Evolutionary conservation across 1,284 basidiomycete species (phyloP).

Genomic region (Hemileia vastatrix): DNA sequence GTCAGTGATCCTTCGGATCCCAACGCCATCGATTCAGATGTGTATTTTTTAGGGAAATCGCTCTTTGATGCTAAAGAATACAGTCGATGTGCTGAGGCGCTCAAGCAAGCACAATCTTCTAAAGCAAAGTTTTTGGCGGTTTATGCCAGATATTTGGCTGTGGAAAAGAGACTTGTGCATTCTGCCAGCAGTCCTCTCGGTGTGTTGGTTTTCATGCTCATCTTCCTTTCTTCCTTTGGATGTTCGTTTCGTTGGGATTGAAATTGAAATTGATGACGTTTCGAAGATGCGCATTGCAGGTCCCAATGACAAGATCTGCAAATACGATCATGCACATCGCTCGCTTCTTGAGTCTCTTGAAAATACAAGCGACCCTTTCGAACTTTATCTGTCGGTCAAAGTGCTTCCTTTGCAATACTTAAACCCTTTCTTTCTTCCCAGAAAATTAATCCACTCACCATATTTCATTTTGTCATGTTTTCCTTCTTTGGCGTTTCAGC

Average conservation of each 20-base stretch:
- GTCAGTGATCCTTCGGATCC: neutral
- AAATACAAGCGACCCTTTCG: too few species aligned
- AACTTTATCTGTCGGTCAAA: too few species aligned
- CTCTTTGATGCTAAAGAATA: slow-evolving; percentile 73
- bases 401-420: too few species aligned
- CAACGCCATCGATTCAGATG: slow-evolving; percentile 46
- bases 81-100: slow-evolving; percentile 59
- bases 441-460: neutral
- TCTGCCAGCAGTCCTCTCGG: slow-evolving; percentile 23
- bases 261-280: neutral
- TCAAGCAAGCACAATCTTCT: slow-evolving; percentile 57
- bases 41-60: slow-evolving; percentile 60
- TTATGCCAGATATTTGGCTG: slow-evolving; percentile 69
- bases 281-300: neutral
- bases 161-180: slow-evolving; percentile 47
- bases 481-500: slow-evolving; percentile 46
- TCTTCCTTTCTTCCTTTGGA: neutral
- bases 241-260: neutral
- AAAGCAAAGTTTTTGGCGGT: slow-evolving; percentile 67
- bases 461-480: slow-evolving; percentile 20
- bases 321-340: too few species aligned
- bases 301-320: too few species aligned
- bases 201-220: neutral
- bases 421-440: neutral
- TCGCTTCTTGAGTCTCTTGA: too few species aligned